Evolutionary conservation across 768 basidiomycete species (phyloP), one percentile per base, ranked within the genome.

Genomic region (Leccinellum rugosiceps): DNA sequence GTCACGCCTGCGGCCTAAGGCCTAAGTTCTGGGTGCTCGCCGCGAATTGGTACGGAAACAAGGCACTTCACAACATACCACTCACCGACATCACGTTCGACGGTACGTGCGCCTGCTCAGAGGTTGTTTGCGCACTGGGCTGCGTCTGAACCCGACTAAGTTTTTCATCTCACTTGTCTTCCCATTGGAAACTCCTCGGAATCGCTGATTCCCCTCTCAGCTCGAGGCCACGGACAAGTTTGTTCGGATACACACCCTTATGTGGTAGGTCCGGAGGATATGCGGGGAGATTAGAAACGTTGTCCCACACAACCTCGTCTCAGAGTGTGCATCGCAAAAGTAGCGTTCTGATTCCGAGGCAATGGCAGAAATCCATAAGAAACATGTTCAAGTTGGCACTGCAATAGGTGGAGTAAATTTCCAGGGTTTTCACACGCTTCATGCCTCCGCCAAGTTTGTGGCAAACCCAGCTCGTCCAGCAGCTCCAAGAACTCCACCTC

Each of bases 401-500:
- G 2, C 4, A 4, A 25, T 4, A 25, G 25, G 25, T 25, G 25
- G 25, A 28, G n/a, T n/a, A n/a, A n/a, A n/a, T n/a, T n/a, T 28
- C 28, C 28, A 28, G 6, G 6, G 28, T 10, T 30, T 10, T 38
- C 35, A 38, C 38, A 41, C 38, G 38, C 17, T 9, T 38, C 38
- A 43, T 43, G 41, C 4, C 38, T 41, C 9, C n/a, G n/a, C n/a
- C 38, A 9, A n/a, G 9, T 41, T n/a, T 41, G 2, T 45, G 44
- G 55, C 61, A 57, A 21, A 52, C 55, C 31, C 28, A 49, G 6
- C 53, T 63, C 14, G 50, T 28, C 21, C 52, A 38, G 23, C 75
- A 75, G 35, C 68, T 78, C 38, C 67, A 83, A 66, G 87, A 90
- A 63, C 68, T 89, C 0, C 77, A 83, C 47, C 72, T 90, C 38